phyloP scores from a whole-genome alignment of 306 rosid genomes.

The Corylus avellana region DNA sequence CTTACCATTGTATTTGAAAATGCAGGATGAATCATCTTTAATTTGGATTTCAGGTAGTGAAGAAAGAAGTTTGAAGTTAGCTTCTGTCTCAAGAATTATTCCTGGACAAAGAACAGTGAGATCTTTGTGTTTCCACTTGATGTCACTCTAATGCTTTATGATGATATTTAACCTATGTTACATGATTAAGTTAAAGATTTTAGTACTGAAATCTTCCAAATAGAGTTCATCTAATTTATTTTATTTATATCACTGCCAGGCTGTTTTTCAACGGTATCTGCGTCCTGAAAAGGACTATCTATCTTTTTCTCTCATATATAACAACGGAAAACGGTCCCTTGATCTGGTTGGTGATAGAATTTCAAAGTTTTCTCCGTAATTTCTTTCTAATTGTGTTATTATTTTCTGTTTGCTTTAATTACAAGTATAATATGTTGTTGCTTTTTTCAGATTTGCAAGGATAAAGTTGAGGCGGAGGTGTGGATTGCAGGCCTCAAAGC shows the following conservation, averaged over 20 bases:
- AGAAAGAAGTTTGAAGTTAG: slow-evolving; percentile 81
- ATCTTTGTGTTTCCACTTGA: slow-evolving; percentile 32
- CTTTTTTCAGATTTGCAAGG: slow-evolving; percentile 83
- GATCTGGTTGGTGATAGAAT: slow-evolving; percentile 75
- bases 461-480: slow-evolving; percentile 92
- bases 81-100: slow-evolving; percentile 80
- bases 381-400: slow-evolving; percentile 1
- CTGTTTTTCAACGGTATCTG: slow-evolving; percentile 84
- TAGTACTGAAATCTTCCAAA: slow-evolving; percentile 14
- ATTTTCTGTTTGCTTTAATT: slow-evolving; percentile 15
- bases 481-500: slow-evolving; percentile 95
- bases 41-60: slow-evolving; percentile 88
- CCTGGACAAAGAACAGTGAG: slow-evolving; percentile 99
- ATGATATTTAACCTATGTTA: slow-evolving; percentile 3
- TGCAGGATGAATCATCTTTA: slow-evolving; percentile 81
- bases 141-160: slow-evolving; percentile 18
- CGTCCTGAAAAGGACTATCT: slow-evolving; percentile 90
- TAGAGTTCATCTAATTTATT: slow-evolving; percentile 18
- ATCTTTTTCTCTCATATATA: slow-evolving; percentile 90
- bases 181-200: slow-evolving; percentile 15
- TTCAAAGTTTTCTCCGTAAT: slow-evolving; percentile 18
- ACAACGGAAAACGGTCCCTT: slow-evolving; percentile 86
- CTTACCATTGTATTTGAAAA: slow-evolving; percentile 31
- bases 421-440: slow-evolving; percentile 6
- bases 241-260: slow-evolving; percentile 50